Percentiles rank a stretch among this genome's conserved stretches.
Evolutionary conservation across 2,329 filamentous ascomycete genomes (phyloP).

Genomic region (Thelonectria olida): DNA sequence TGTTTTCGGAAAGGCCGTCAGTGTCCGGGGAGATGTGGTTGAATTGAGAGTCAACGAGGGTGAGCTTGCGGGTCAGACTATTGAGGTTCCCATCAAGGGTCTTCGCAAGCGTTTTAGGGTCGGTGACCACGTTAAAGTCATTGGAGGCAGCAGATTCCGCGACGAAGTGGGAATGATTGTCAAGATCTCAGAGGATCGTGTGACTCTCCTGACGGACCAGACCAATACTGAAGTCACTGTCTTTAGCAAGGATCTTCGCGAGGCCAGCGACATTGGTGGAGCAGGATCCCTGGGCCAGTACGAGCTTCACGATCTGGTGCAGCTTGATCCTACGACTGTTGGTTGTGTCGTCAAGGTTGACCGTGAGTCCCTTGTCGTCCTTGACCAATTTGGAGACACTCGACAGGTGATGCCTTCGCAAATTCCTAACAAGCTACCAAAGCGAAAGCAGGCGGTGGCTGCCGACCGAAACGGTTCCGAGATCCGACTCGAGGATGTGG

Average conservation of each 20-base stretch:
- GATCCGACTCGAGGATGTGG: constrained; percentile 89
- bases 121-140: constrained; percentile 98
- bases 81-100: constrained; percentile 92
- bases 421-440: constrained; percentile 87
- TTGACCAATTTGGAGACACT: constrained; percentile 89
- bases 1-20: constrained; percentile 84
- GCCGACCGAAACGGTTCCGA: constrained; percentile 94
- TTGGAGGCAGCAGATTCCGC: constrained; percentile 91
- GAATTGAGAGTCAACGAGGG: constrained; percentile 87
- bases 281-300: constrained; percentile 87
- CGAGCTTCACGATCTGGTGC: constrained; percentile 91
- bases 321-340: constrained; percentile 91
- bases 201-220: constrained; percentile 92
- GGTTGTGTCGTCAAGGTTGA: constrained; percentile 96
- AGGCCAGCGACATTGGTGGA: constrained; percentile 91
- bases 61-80: constrained; percentile 80
- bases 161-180: constrained; percentile 98
- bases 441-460: constrained; percentile 84
- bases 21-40: constrained; percentile 91
- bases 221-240: constrained; percentile 94
- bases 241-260: constrained; percentile 95
- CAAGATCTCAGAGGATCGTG: constrained; percentile 88
- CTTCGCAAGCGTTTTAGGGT: constrained; percentile 91
- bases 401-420: constrained; percentile 89
- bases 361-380: constrained; percentile 85